These are phyloP conservation scores for Trichosporon inkin DNA, from an alignment of 1,284 basidiomycete species.

Conservation along the genomic window DNA sequence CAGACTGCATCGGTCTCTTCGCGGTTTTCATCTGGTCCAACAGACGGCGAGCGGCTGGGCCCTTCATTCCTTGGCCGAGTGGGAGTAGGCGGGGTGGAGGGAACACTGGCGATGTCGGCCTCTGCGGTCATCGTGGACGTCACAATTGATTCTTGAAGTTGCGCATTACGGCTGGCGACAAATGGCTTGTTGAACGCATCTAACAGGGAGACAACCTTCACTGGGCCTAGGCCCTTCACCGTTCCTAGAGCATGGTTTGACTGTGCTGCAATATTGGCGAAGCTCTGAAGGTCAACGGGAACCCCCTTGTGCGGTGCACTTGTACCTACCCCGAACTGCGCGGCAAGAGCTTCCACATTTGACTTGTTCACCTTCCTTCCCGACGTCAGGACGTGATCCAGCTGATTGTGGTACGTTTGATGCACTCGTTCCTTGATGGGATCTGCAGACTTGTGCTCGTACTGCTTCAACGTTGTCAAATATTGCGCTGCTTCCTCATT, in stretches of 20 bases:
- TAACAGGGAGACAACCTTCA: conserved; percentile 70
- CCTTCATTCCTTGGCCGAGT: conserved; percentile 3
- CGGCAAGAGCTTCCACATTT: conserved; percentile 88
- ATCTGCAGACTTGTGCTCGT: conserved; percentile 88
- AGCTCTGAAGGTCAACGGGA: conserved; percentile 56
- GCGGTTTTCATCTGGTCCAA: conserved; percentile 15
- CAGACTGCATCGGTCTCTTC: conserved; percentile 12
- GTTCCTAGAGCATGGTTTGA: conserved; percentile 69
- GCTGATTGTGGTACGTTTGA: conserved; percentile 75
- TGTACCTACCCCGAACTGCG: conserved; percentile 79
- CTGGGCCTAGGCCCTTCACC: conserved; percentile 89
- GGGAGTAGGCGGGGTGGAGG: conserved; percentile 11
- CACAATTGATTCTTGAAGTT: not conserved
- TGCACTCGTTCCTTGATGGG: conserved; percentile 89
- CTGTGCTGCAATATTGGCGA: conserved; percentile 70
- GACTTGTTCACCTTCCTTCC: conserved; percentile 96
- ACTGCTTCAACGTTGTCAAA: conserved; percentile 84
- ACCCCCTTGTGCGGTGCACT: too few relatives aligned
- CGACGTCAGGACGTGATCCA: conserved; percentile 80
- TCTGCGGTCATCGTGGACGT: not conserved
- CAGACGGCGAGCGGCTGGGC: conserved; percentile 16
- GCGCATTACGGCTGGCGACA: conserved; percentile 33
- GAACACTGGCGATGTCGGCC: not conserved
- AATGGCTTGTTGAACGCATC: conserved; percentile 56
- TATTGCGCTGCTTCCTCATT: conserved; percentile 89